Evolutionary conservation across 2,329 filamentous ascomycete genomes (phyloP).

Genomic region (Fusarium drepaniforme): DNA sequence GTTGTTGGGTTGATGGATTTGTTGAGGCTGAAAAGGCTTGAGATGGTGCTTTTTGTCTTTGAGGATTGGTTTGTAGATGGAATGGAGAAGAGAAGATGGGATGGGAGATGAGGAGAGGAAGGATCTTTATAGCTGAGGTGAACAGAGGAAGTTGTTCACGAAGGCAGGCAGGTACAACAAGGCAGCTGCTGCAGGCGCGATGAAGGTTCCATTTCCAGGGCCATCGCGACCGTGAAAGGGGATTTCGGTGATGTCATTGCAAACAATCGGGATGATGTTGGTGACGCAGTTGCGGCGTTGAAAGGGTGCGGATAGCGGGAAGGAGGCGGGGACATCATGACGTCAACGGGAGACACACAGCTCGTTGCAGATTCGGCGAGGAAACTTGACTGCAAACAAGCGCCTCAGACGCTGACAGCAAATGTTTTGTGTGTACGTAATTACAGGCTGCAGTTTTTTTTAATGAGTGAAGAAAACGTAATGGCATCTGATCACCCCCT

Average conservation of each 20-base stretch:
- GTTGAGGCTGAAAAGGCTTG: conserved; percentile 4
- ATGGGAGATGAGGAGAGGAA: conserved; percentile 42
- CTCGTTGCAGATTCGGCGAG: neutral
- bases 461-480: conserved; percentile 28
- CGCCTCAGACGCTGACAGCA: conserved; percentile 8
- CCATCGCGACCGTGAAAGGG: conserved; percentile 1
- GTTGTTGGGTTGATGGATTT: conserved; percentile 6
- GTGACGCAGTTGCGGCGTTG: conserved; percentile 22
- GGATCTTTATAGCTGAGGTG: conserved; percentile 37
- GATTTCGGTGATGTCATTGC: conserved; percentile 40
- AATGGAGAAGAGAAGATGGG: conserved; percentile 7
- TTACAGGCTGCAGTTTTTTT: neutral
- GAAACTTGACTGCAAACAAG: conserved; percentile 12
- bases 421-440: neutral
- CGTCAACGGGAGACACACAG: conserved; percentile 21
- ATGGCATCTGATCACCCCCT: conserved; percentile 14
- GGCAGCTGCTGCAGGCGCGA: conserved; percentile 8
- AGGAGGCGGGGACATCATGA: conserved; percentile 24
- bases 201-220: conserved; percentile 7
- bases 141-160: conserved; percentile 22
- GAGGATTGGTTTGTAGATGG: conserved; percentile 16
- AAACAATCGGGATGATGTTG: conserved; percentile 15
- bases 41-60: conserved; percentile 11
- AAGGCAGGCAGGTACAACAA: conserved; percentile 18
- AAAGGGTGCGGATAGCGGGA: conserved; percentile 2